Percentiles rank a stretch among this genome's conserved stretches.
These are phyloP conservation scores for Begonia masoniana DNA, from an alignment of 306 rosid genomes.

Conservation along the genomic window DNA sequence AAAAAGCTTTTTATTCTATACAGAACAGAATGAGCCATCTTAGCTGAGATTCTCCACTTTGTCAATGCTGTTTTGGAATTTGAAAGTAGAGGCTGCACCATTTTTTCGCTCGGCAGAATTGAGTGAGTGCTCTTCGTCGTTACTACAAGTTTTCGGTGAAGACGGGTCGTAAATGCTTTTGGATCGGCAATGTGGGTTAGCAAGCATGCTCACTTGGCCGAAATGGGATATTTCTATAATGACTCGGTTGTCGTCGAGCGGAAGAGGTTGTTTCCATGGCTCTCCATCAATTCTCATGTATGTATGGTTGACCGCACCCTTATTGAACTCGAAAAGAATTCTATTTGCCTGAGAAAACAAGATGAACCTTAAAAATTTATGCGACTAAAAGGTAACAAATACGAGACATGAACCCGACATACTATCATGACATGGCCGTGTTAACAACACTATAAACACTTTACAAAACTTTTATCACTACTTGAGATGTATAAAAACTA, in stretches of 20 bases:
- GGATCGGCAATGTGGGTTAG: constrained; percentile 48
- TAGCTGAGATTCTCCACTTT: constrained; percentile 35
- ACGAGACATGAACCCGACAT: no score
- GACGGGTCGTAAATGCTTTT: constrained; percentile 45
- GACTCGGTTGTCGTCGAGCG: constrained; percentile 56
- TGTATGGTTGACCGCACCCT: constrained; percentile 56
- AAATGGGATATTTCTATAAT: constrained; percentile 70
- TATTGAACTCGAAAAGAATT: constrained; percentile 62
- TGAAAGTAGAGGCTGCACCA: constrained; percentile 76
- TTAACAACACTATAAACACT: no score
- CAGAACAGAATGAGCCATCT: background rate
- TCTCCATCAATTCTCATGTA: constrained; percentile 94
- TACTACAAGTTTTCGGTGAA: constrained; percentile 11
- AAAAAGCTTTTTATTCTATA: background rate
- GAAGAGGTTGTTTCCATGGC: constrained; percentile 97
- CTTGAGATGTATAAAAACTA: no score
- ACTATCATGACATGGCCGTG: no score
- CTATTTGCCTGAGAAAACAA: constrained; percentile 33
- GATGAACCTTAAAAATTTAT: no score
- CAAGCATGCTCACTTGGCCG: constrained; percentile 77
- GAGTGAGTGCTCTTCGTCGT: constrained; percentile 15
- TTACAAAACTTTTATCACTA: no score
- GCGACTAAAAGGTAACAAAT: no score
- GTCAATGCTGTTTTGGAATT: constrained; percentile 21
- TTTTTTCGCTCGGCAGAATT: constrained; percentile 19